phyloP scores from a whole-genome alignment of 768 basidiomycete species.

The Mycena albidolilacea region DNA sequence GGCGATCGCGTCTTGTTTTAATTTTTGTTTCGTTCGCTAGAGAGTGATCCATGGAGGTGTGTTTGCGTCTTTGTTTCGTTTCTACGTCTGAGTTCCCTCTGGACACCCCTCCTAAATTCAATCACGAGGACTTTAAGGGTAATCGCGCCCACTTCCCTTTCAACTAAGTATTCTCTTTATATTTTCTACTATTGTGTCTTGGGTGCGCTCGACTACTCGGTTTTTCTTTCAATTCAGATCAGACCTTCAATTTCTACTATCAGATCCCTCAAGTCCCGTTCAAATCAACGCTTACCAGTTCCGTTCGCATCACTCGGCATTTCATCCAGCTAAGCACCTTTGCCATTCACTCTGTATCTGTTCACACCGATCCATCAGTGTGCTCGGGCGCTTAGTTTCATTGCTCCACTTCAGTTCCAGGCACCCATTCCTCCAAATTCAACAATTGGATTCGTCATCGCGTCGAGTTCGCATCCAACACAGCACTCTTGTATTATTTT shows the following conservation, averaged over 20 bases:
- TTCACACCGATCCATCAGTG: not conserved
- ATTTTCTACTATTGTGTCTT: not conserved
- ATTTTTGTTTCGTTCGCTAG: not conserved
- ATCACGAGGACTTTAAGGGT: not conserved
- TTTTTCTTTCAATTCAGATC: slow-evolving; percentile 7
- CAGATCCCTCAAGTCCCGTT: not conserved
- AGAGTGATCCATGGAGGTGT: slow-evolving; percentile 1
- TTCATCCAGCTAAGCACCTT: not conserved
- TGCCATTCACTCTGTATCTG: not conserved
- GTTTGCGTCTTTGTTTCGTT: slow-evolving; percentile 5
- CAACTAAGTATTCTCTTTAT: not conserved
- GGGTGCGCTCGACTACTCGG: not conserved
- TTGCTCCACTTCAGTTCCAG: not conserved
- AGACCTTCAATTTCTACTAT: slow-evolving; percentile 3
- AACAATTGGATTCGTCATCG: not conserved
- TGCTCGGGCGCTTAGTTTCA: not conserved
- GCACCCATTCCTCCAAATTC: not conserved
- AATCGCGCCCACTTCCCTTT: slow-evolving; percentile 1
- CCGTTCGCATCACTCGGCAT: not conserved
- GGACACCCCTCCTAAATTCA: not conserved
- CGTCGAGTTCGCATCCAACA: not conserved
- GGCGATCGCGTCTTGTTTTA: not conserved
- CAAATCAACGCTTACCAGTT: not conserved
- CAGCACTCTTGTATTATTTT: not conserved
- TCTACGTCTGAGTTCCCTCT: not conserved